These are phyloP conservation scores for Solanum ossicruentum DNA, from an alignment of 257 asterid species.

Conservation along the genomic window DNA sequence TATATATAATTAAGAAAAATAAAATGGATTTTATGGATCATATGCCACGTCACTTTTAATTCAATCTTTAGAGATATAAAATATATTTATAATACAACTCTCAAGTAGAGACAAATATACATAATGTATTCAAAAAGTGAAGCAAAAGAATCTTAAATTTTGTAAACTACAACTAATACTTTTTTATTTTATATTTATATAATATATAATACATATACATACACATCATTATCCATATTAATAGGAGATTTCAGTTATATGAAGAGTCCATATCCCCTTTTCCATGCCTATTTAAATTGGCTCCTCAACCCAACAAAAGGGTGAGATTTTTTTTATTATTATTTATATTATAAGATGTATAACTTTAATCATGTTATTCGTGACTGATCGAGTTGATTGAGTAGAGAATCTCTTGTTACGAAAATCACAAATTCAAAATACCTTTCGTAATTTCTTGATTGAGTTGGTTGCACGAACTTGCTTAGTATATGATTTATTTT, in stretches of 20 bases:
- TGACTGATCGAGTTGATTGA: background rate
- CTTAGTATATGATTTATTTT: too few species aligned
- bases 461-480: too few species aligned
- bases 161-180: background rate
- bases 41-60: background rate
- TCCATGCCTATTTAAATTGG: background rate
- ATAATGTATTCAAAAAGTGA: background rate
- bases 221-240: background rate
- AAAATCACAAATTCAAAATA: too few species aligned
- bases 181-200: background rate
- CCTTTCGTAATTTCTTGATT: too few species aligned
- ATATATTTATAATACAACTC: background rate
- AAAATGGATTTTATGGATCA: background rate
- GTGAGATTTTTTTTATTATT: background rate
- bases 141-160: background rate
- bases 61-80: background rate
- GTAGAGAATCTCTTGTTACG: background rate
- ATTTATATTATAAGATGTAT: background rate
- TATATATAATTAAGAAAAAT: background rate
- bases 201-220: background rate
- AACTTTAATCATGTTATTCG: too few species aligned
- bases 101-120: background rate
- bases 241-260: background rate
- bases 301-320: background rate
- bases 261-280: background rate